Evolutionary conservation across 306 rosid species (phyloP).

Genomic region (Neltuma alba): DNA sequence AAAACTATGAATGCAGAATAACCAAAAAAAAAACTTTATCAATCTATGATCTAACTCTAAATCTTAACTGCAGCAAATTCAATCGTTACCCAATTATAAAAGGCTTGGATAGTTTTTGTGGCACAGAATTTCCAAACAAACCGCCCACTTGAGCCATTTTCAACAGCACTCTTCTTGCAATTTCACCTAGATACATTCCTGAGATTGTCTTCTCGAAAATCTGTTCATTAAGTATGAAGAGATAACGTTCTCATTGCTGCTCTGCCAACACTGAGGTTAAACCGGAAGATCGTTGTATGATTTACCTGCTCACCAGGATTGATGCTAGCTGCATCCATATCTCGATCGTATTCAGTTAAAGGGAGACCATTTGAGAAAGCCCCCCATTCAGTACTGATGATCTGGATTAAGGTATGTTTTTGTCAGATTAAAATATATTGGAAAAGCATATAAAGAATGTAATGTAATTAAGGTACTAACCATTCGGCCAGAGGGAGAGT

Average conservation of each 20-base stretch:
- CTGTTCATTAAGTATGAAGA: slow-evolving; percentile 41
- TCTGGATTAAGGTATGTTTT: slow-evolving; percentile 52
- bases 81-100: slow-evolving; percentile 61
- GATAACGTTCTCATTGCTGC: neutral
- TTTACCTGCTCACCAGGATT: slow-evolving; percentile 95
- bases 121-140: slow-evolving; percentile 66
- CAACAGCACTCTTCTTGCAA: slow-evolving; percentile 71
- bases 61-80: slow-evolving; percentile 3
- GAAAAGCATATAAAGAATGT: slow-evolving; percentile 26
- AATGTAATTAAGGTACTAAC: slow-evolving; percentile 37
- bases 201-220: slow-evolving; percentile 92
- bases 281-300: neutral
- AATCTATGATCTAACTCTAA: neutral
- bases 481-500: slow-evolving; percentile 70
- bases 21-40: neutral
- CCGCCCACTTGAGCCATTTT: slow-evolving; percentile 63
- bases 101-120: slow-evolving; percentile 63
- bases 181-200: slow-evolving; percentile 97
- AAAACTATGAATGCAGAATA: neutral
- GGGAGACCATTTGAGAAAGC: slow-evolving; percentile 85
- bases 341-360: slow-evolving; percentile 72
- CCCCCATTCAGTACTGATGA: slow-evolving; percentile 94
- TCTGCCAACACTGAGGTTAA: slow-evolving; percentile 11
- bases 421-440: slow-evolving; percentile 20
- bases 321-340: slow-evolving; percentile 91